These are phyloP conservation scores for Funneliformis mosseae DNA, from an alignment of 192 early-diverging fungal genomes.

Conservation along the genomic window DNA sequence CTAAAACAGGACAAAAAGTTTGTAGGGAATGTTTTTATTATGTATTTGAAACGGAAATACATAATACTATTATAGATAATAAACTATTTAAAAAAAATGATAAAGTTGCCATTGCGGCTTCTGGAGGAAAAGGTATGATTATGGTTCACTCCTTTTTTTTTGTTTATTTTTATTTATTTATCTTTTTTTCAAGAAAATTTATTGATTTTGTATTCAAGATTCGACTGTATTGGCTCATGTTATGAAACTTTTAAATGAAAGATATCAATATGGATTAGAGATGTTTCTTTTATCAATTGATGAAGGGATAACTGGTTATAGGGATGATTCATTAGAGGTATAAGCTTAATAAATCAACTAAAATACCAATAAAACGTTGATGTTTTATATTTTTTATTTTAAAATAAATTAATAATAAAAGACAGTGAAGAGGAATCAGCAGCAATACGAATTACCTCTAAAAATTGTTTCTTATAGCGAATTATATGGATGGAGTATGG, in stretches of 20 bases:
- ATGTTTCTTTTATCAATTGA: constrained; percentile 93
- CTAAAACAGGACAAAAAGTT: constrained; percentile 87
- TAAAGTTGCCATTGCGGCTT: constrained; percentile 92
- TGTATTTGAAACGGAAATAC: constrained; percentile 93
- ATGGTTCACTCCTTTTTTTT: neutral
- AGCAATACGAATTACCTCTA: constrained; percentile 91
- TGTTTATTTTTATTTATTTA: neutral
- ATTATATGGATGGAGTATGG: constrained; percentile 99
- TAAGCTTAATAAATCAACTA: neutral
- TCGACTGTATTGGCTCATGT: constrained; percentile 96
- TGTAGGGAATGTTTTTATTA: constrained; percentile 91
- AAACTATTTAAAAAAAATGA: constrained; percentile 85
- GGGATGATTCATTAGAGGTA: constrained; percentile 92
- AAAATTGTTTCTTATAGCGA: constrained; percentile 94
- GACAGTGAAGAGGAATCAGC: constrained; percentile 95
- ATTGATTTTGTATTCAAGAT: constrained; percentile 51
- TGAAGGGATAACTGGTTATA: constrained; percentile 96
- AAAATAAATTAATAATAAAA: neutral
- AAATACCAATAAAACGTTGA: neutral
- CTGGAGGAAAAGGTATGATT: constrained; percentile 81
- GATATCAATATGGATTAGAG: constrained; percentile 89
- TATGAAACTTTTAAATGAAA: constrained; percentile 90
- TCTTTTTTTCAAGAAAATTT: neutral
- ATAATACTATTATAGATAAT: constrained; percentile 84
- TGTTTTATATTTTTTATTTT: neutral